Evolutionary conservation across 106 monocot species (phyloP), one percentile per base, ranked within the genome.

Genomic region (Iris macrosiphon): DNA sequence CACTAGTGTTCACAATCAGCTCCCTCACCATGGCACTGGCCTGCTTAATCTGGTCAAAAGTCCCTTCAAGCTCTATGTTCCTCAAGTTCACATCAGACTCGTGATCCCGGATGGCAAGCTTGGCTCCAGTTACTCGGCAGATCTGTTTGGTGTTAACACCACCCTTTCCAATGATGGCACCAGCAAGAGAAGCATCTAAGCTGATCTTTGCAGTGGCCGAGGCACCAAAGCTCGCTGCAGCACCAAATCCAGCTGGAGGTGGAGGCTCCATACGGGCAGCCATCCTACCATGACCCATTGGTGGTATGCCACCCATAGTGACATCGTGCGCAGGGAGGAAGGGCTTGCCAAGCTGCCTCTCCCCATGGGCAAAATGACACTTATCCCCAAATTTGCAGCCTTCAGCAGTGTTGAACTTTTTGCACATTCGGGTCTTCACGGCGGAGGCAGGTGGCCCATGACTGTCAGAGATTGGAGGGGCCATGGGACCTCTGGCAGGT

Each of bases 151-250:
- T 76, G 64, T 88, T 83, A 32, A 67, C 61, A 19, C 88, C 88
- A 18, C 79, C 83, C 60, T 89, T 89, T 3, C 83, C 83, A 31
- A 89, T 89, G 20, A 89, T 84, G 29, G 73, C 89, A n/a, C 83
- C 89, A 31, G 83, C 71, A 2, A 88, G 65, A n/a, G 87, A 78
- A 7, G 87, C 81, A 43, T 88, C 82, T 3, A 88, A 78, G 19
- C 87, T 82, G 13, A 88, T 88, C 68, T 88, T 88, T 16, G 81
- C 81, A 6, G 87, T 82, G 1, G 89, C 89, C 9, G 83, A 84
- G 15, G 75, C 76, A 22, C 83, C 83, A 52, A 89, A 89, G 57
- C 61, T 76, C 5, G 60, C 65, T 6, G 77, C 57, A 12, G 73
- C 53, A 28, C 42, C 45, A 0, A 53, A 2, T 4, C 51, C 58